Evolutionary conservation across 2,329 filamentous ascomycete genomes (phyloP).

Genomic region (Xenosphaeropsis pyriputrescens): DNA sequence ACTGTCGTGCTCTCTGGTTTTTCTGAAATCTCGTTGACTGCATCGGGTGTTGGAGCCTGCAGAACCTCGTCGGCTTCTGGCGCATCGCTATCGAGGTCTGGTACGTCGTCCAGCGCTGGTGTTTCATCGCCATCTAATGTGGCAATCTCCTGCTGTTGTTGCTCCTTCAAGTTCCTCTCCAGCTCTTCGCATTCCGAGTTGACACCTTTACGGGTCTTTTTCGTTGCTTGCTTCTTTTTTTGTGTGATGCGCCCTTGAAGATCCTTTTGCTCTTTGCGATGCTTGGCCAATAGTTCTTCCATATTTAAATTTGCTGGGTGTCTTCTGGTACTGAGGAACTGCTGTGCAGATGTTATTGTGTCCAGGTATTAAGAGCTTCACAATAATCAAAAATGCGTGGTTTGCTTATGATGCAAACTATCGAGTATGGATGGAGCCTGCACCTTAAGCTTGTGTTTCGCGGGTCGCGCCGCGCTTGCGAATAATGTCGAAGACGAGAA

Average conservation of each 20-base stretch:
- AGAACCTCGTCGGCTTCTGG: constrained; percentile 1
- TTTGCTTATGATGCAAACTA: no score
- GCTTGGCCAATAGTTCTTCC: constrained; percentile 18
- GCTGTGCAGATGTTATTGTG: no score
- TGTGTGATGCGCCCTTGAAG: constrained; percentile 74
- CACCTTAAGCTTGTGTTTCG: no score
- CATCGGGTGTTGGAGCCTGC: constrained; percentile 2
- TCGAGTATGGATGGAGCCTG: no score
- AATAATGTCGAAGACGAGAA: no score
- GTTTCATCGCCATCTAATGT: constrained; percentile 19
- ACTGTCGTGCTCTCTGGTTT: constrained; percentile 9
- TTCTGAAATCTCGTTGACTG: constrained; percentile 7
- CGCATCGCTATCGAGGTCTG: constrained; percentile 4
- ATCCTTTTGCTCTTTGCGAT: constrained; percentile 80
- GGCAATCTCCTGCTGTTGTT: constrained; percentile 47
- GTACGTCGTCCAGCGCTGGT: constrained; percentile 5
- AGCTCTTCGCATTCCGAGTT: constrained; percentile 62
- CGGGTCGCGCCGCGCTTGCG: no score
- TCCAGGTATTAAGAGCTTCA: no score
- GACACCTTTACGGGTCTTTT: constrained; percentile 65
- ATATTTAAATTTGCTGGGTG: no score
- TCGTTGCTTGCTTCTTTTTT: constrained; percentile 95
- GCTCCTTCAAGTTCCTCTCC: constrained; percentile 50
- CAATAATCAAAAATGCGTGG: no score
- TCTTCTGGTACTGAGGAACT: no score